These are phyloP conservation scores for Naganishia vishniacii DNA, from an alignment of 768 basidiomycete species.

Conservation along the genomic window DNA sequence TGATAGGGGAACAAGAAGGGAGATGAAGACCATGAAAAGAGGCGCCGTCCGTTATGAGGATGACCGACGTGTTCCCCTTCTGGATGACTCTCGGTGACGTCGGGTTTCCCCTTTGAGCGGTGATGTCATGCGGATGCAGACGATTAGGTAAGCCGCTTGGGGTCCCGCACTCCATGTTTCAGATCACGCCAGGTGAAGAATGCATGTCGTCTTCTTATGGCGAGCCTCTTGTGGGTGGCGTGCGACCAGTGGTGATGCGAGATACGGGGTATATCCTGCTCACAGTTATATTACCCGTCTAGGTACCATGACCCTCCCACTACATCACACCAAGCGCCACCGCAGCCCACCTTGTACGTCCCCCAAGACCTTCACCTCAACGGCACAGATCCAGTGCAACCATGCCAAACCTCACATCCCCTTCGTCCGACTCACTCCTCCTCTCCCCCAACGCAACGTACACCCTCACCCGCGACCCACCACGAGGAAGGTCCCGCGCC, in stretches of 20 bases:
- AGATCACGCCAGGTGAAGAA: too few species aligned
- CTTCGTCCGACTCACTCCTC: slow-evolving; percentile 6
- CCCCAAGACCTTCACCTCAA: neutral
- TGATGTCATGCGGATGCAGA: neutral
- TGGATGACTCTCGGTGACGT: neutral
- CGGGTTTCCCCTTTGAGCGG: neutral
- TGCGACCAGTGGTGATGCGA: too few species aligned
- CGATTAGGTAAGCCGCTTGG: too few species aligned
- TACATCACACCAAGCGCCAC: too few species aligned
- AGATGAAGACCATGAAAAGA: neutral
- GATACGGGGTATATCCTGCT: too few species aligned
- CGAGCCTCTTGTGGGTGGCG: too few species aligned
- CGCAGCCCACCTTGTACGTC: too few species aligned
- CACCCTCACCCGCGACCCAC: neutral
- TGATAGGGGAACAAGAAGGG: neutral
- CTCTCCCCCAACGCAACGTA: neutral
- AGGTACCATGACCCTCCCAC: too few species aligned
- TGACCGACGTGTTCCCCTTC: neutral
- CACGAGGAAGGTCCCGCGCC: neutral
- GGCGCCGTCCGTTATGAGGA: neutral
- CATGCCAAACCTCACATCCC: neutral
- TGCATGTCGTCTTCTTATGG: too few species aligned
- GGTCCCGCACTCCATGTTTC: neutral
- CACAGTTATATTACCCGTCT: too few species aligned
- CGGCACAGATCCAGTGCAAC: neutral